Percentiles rank a stretch among this genome's conserved stretches.
These are phyloP conservation scores for Phytophthora colocasiae DNA, from an alignment of 352 stramenopile genomes.

Conservation along the genomic window DNA sequence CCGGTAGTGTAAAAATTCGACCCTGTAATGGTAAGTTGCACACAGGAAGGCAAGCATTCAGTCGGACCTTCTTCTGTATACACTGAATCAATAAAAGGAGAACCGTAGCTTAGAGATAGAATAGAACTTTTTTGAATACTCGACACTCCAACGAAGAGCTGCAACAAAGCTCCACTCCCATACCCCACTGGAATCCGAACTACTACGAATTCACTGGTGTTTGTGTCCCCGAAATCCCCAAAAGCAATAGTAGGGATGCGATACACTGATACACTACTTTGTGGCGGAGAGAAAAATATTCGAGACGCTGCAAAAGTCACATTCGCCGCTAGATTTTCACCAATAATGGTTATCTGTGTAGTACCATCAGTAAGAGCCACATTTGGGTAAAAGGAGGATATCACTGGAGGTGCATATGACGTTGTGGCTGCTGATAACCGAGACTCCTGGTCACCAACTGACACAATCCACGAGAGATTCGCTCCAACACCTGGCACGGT, in stretches of 20 bases:
- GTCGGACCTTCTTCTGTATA: constrained; percentile 66
- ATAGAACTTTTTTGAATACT: constrained; percentile 49
- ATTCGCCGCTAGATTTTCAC: constrained; percentile 57
- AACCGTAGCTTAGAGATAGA: constrained; percentile 45
- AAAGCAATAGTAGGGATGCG: constrained; percentile 51
- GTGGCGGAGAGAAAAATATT: constrained; percentile 55
- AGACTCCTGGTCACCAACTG: constrained; percentile 64
- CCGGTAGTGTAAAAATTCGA: constrained; percentile 60
- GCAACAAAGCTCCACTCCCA: constrained; percentile 41
- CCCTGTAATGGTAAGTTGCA: constrained; percentile 60
- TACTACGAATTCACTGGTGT: constrained; percentile 46
- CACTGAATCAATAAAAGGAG: constrained; percentile 58
- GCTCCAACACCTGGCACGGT: constrained; percentile 58
- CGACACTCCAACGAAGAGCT: constrained; percentile 44
- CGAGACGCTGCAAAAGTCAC: constrained; percentile 46
- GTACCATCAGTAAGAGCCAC: constrained; percentile 53
- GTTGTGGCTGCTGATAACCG: constrained; percentile 41
- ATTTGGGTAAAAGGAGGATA: constrained; percentile 29
- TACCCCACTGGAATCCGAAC: constrained; percentile 53
- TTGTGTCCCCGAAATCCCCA: constrained; percentile 36
- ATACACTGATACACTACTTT: constrained; percentile 38
- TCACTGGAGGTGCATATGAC: constrained; percentile 56
- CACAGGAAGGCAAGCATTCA: constrained; percentile 51
- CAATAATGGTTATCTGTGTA: constrained; percentile 55
- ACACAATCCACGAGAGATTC: constrained; percentile 61